These are phyloP conservation scores for Phytophthora pisi DNA, from an alignment of 352 stramenopile species.

Conservation along the genomic window DNA sequence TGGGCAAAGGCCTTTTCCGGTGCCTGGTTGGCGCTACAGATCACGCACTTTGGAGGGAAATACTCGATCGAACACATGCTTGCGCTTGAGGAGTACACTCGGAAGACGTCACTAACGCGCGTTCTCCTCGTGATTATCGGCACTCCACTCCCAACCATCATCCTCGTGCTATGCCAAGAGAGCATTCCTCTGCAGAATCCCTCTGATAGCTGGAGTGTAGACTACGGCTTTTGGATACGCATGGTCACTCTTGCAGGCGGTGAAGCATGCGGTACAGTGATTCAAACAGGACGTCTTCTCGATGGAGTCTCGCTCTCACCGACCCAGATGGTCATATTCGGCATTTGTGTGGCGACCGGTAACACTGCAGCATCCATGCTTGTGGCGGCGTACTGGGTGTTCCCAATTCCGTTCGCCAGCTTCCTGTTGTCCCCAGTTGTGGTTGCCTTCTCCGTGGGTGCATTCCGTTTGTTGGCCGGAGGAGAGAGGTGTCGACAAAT, in stretches of 20 bases:
- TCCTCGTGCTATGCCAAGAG: slow-evolving; percentile 5
- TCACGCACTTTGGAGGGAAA: slow-evolving; percentile 15
- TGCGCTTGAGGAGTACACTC: slow-evolving; percentile 11
- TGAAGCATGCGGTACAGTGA: neutral
- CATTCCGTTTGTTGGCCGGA: neutral
- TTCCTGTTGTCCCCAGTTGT: slow-evolving; percentile 6
- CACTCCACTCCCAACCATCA: slow-evolving; percentile 10
- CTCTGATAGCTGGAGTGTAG: slow-evolving; percentile 2
- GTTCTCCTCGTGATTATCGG: slow-evolving; percentile 5
- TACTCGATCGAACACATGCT: slow-evolving; percentile 10
- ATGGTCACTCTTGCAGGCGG: slow-evolving; percentile 2
- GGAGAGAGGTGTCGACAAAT: slow-evolving; percentile 2
- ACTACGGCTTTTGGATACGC: slow-evolving; percentile 15
- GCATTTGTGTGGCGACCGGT: neutral
- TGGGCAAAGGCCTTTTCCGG: neutral
- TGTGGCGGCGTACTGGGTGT: slow-evolving; percentile 5
- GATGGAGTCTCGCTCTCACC: slow-evolving; percentile 2
- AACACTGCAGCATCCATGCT: slow-evolving; percentile 1
- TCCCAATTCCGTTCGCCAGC: slow-evolving; percentile 11
- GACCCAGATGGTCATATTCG: neutral
- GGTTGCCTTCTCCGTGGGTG: neutral
- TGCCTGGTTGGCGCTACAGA: slow-evolving; percentile 6
- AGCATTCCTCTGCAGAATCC: slow-evolving; percentile 14
- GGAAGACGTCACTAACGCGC: neutral
- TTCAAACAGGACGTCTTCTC: slow-evolving; percentile 1